Percentiles rank a stretch among this genome's conserved stretches.
Evolutionary conservation across 208 protist genomes (phyloP).

Genomic region (Ichthyophonus hoferi): DNA sequence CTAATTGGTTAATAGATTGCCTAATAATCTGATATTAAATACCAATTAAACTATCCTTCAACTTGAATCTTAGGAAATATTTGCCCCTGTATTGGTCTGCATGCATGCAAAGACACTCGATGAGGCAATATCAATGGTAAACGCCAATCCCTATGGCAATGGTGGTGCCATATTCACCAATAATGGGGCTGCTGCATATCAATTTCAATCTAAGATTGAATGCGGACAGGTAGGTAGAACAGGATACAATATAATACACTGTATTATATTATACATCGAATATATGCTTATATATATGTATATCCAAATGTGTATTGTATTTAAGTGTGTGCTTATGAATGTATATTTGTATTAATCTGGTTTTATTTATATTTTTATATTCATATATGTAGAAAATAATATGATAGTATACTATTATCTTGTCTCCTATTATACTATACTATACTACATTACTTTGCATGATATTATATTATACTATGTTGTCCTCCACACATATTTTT

Average conservation of each 20-base stretch:
- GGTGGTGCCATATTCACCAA: constrained; percentile 81
- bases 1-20: too few species aligned
- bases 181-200: constrained; percentile 71
- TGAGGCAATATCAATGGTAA: constrained; percentile 79
- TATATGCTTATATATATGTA: neutral
- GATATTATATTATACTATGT: too few species aligned
- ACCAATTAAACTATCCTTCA: too few species aligned
- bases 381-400: too few species aligned
- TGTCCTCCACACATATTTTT: too few species aligned
- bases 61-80: constrained; percentile 85
- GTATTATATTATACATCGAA: neutral
- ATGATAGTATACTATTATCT: neutral
- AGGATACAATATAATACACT: too few species aligned
- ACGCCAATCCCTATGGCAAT: constrained; percentile 80
- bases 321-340: neutral
- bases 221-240: constrained; percentile 67
- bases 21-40: too few species aligned
- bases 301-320: neutral
- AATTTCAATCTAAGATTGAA: constrained; percentile 76
- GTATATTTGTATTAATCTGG: too few species aligned
- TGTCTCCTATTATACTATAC: constrained; percentile 31
- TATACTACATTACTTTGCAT: too few species aligned
- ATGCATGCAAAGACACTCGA: constrained; percentile 70
- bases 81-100: constrained; percentile 72
- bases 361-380: too few species aligned